Evolutionary conservation across 495 filamentous ascomycete genomes (phyloP).

Genomic region (Xylaria grammica): DNA sequence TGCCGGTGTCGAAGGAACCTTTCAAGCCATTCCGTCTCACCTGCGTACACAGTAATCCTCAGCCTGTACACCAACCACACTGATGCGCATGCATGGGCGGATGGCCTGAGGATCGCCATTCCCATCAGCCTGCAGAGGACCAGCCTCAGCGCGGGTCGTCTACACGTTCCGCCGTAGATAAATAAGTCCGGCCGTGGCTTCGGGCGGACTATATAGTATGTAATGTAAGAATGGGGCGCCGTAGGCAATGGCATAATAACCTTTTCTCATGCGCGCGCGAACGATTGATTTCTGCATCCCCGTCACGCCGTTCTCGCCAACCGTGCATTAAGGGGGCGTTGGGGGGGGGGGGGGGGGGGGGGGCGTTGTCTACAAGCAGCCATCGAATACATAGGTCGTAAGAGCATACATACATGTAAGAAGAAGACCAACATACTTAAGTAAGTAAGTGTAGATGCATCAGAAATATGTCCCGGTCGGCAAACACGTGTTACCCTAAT

Average conservation of each 20-base stretch:
- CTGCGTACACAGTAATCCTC: background rate
- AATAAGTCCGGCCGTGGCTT: too few relatives aligned
- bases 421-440: background rate
- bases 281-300: too few relatives aligned
- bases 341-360: too few relatives aligned
- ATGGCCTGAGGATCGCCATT: background rate
- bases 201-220: too few relatives aligned
- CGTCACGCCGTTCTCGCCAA: too few relatives aligned
- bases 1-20: background rate
- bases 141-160: background rate
- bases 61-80: background rate
- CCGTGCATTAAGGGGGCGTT: conserved; percentile 10
- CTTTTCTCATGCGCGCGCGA: too few relatives aligned
- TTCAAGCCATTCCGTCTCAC: conserved; percentile 4
- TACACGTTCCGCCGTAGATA: too few relatives aligned
- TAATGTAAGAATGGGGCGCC: conserved; percentile 6
- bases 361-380: background rate
- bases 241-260: too few relatives aligned
- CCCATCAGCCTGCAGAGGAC: background rate
- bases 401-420: too few relatives aligned
- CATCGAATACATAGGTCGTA: too few relatives aligned
- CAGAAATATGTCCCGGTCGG: background rate
- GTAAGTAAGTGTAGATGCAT: conserved; percentile 1
- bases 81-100: background rate
- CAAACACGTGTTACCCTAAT: background rate